Evolutionary conservation across 129 eudicot genomes (phyloP).

Genomic region (Erigeron canadensis): DNA sequence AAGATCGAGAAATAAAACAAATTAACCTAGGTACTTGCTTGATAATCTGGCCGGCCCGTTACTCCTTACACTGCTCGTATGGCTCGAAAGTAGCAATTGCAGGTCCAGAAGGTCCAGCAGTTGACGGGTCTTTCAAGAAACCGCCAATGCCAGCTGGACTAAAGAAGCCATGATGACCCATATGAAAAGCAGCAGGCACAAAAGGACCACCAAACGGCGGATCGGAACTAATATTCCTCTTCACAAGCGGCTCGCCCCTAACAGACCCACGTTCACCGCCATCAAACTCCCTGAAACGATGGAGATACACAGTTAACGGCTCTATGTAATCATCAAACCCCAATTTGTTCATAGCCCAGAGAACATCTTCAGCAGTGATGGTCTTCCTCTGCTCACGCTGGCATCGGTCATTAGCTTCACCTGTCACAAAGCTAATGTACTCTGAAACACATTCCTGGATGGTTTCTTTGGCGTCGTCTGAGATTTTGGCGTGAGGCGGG

Average conservation of each 20-base stretch:
- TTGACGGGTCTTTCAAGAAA: conserved; percentile 45
- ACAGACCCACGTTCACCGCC: conserved; percentile 73
- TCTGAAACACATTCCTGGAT: conserved; percentile 96
- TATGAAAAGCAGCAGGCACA: conserved; percentile 41
- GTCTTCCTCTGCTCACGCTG: conserved; percentile 98
- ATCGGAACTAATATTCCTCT: conserved; percentile 43
- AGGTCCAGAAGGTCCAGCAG: conserved; percentile 47
- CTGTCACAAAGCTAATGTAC: conserved; percentile 91
- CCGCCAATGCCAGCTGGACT: conserved; percentile 47
- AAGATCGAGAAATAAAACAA: too few relatives aligned
- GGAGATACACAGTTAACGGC: conserved; percentile 76
- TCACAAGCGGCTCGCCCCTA: conserved; percentile 57
- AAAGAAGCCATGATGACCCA: conserved; percentile 40
- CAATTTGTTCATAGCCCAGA: conserved; percentile 95
- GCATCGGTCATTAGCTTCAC: conserved; percentile 93
- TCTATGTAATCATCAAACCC: conserved; percentile 97
- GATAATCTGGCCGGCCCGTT: background rate
- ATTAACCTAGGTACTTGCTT: too few relatives aligned
- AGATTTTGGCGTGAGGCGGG: conserved; percentile 83
- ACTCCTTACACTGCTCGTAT: conserved; percentile 48
- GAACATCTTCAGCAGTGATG: conserved; percentile 94
- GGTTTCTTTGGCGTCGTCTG: conserved; percentile 93
- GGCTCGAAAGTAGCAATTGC: conserved; percentile 44
- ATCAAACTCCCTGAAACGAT: conserved; percentile 74
- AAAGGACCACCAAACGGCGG: conserved; percentile 31